Conservation (phyloP, 1,139 yeast genomes). For the Taphrina sp. region DNA sequence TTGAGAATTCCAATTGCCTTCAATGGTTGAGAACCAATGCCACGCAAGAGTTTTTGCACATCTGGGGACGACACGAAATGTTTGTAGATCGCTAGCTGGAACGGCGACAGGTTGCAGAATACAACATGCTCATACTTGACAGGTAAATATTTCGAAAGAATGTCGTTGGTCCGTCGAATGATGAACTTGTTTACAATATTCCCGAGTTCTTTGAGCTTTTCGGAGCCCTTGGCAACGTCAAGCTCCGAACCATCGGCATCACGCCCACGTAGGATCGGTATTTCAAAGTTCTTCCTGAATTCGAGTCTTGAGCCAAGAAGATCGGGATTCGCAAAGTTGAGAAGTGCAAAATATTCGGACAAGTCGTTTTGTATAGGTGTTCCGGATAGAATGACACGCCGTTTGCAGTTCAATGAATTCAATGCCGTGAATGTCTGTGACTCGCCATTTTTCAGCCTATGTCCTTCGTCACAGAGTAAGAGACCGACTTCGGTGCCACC, state of each 20-base stretch:
- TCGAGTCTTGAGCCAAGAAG: slow-evolving; percentile 79
- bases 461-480: slow-evolving; percentile 94
- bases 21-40: slow-evolving; percentile 76
- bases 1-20: slow-evolving; percentile 87
- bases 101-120: slow-evolving; percentile 76
- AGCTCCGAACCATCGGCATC: slow-evolving; percentile 87
- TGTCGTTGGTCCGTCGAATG: slow-evolving; percentile 93
- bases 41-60: slow-evolving; percentile 60
- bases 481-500: slow-evolving; percentile 82
- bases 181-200: slow-evolving; percentile 81
- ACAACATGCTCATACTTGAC: slow-evolving; percentile 95
- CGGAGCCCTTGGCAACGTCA: slow-evolving; percentile 70
- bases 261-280: slow-evolving; percentile 75
- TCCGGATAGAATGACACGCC: slow-evolving; percentile 92
- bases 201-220: slow-evolving; percentile 67
- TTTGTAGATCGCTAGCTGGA: slow-evolving; percentile 69
- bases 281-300: slow-evolving; percentile 80
- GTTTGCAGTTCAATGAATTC: slow-evolving; percentile 73
- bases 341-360: slow-evolving; percentile 86
- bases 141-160: slow-evolving; percentile 86
- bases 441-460: slow-evolving; percentile 89
- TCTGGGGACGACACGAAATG: slow-evolving; percentile 81
- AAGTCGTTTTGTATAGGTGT: slow-evolving; percentile 97
- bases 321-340: slow-evolving; percentile 94
- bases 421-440: slow-evolving; percentile 88